Evolutionary conservation across 1,284 basidiomycete species (phyloP).

Genomic region (Rhodofomes roseus): DNA sequence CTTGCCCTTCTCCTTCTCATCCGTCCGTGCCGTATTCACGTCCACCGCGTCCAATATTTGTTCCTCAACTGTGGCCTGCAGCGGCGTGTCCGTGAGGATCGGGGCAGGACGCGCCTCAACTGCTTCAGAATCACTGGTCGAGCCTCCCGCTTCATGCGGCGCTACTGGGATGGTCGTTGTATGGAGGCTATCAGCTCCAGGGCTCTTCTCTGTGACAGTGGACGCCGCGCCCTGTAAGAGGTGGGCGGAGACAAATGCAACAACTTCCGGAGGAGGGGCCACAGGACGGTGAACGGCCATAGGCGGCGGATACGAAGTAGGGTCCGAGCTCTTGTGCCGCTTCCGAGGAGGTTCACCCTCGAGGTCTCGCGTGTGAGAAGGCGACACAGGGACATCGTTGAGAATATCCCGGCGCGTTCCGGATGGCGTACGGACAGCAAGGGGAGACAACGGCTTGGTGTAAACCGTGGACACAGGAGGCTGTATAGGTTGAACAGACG

Average conservation of each 20-base stretch:
- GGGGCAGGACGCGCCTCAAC: neutral
- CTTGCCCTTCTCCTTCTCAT: neutral
- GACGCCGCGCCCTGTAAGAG: neutral
- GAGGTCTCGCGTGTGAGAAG: neutral
- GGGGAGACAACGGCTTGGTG: slow-evolving; percentile 4
- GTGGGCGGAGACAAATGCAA: neutral
- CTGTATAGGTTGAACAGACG: neutral
- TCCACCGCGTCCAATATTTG: neutral
- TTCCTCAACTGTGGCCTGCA: neutral
- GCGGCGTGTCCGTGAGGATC: neutral
- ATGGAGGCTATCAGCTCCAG: neutral
- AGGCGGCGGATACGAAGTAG: neutral
- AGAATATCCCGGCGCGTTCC: neutral
- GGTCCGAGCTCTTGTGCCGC: slow-evolving; percentile 4
- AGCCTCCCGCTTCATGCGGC: slow-evolving; percentile 6
- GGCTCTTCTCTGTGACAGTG: neutral
- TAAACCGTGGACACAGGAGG: neutral
- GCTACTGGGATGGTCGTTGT: neutral
- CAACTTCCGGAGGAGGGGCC: neutral
- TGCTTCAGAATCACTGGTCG: neutral
- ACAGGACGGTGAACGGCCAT: neutral
- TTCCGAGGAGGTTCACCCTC: slow-evolving; percentile 9
- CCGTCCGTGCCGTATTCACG: neutral
- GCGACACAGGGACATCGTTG: neutral
- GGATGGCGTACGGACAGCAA: neutral